A percentile compares a stretch with the other conserved stretches of the same genome.
Evolutionary conservation across 1,284 basidiomycete genomes (phyloP).

Genomic region (Pyrrhoderma lamaoense): DNA sequence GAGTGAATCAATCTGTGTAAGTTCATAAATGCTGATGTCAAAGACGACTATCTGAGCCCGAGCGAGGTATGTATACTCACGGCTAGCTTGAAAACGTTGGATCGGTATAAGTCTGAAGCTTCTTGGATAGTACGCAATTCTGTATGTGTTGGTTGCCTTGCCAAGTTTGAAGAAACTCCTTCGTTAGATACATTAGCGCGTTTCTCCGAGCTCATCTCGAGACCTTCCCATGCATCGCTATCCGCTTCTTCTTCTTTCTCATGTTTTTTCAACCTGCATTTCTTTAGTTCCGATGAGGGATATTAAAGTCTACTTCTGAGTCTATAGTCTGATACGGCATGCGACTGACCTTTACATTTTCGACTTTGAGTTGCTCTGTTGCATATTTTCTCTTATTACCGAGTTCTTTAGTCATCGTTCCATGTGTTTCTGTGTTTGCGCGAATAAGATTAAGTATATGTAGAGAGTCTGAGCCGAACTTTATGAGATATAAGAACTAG

Average conservation of each 20-base stretch:
- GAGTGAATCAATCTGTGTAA: constrained; percentile 65
- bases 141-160: constrained; percentile 55
- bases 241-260: not conserved
- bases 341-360: too few species aligned
- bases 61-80: constrained; percentile 26
- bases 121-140: constrained; percentile 75
- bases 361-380: too few species aligned
- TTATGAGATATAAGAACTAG: too few species aligned
- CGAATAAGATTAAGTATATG: too few species aligned
- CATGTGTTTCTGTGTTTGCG: too few species aligned
- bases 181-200: constrained; percentile 9
- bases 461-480: too few species aligned
- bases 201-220: constrained; percentile 25
- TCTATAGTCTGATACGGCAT: too few species aligned
- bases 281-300: too few species aligned
- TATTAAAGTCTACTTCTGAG: too few species aligned
- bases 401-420: constrained; percentile 1
- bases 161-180: constrained; percentile 21
- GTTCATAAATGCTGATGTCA: constrained; percentile 14
- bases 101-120: constrained; percentile 73
- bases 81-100: constrained; percentile 81
- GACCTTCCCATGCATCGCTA: constrained; percentile 3
- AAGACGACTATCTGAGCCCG: constrained; percentile 10
- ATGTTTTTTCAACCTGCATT: not conserved
- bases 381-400: constrained; percentile 3